These are phyloP conservation scores for Elongisporangium undulatum DNA, from an alignment of 352 stramenopile species.

Conservation along the genomic window DNA sequence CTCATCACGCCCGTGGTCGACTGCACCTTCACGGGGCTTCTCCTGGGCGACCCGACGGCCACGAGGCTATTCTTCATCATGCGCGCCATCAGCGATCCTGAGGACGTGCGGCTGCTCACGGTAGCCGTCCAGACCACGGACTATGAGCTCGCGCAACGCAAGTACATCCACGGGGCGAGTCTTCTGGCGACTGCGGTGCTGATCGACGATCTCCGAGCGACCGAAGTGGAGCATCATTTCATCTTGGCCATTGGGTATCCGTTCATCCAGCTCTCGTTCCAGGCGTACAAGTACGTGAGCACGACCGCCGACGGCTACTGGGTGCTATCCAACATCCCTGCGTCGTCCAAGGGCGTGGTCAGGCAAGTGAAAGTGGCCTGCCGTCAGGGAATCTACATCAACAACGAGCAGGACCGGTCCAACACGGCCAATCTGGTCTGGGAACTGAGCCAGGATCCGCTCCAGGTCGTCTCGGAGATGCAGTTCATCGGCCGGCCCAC, in stretches of 20 bases:
- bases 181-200: conserved; percentile 20
- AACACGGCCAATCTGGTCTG: conserved; percentile 22
- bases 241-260: conserved; percentile 27
- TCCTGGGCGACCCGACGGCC: conserved; percentile 10
- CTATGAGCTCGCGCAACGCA: conserved; percentile 14
- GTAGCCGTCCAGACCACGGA: conserved; percentile 25
- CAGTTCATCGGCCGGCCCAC: conserved; percentile 15
- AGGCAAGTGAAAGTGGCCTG: conserved; percentile 20
- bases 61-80: conserved; percentile 27
- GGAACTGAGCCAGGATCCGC: conserved; percentile 8
- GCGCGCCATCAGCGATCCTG: conserved; percentile 8
- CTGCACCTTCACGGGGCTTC: conserved; percentile 26
- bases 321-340: conserved; percentile 22
- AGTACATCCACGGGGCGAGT: conserved; percentile 15
- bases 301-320: conserved; percentile 19
- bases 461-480: conserved; percentile 13
- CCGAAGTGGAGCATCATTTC: conserved; percentile 14
- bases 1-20: conserved; percentile 41
- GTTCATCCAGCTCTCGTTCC: conserved; percentile 19
- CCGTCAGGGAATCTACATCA: conserved; percentile 22
- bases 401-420: conserved; percentile 12
- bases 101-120: conserved; percentile 17
- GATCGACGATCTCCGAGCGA: conserved; percentile 20
- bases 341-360: conserved; percentile 9
- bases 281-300: conserved; percentile 21